Conservation (phyloP, 176 grass and related monocot species). For the Oropetium thomaeum region DNA sequence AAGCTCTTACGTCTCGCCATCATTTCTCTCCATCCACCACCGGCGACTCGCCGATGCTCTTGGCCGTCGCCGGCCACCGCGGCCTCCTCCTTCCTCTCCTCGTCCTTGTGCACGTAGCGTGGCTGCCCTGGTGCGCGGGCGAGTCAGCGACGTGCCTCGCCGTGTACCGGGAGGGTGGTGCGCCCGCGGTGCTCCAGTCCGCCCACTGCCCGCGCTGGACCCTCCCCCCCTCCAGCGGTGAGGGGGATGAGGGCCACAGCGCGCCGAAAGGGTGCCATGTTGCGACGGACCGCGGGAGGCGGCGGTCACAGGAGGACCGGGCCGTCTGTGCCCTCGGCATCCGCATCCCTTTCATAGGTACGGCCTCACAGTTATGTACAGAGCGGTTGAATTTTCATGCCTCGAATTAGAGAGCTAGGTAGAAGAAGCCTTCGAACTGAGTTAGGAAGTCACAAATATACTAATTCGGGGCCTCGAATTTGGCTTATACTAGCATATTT, state of each 20-base stretch:
- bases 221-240: slow-evolving; percentile 35
- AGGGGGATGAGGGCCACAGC: neutral
- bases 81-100: neutral
- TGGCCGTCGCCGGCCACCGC: slow-evolving; percentile 10
- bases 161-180: slow-evolving; percentile 80
- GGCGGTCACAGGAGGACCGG: slow-evolving; percentile 82
- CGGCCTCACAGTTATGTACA: neutral
- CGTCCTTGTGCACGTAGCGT: neutral
- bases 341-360: slow-evolving; percentile 84
- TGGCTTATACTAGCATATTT: no score
- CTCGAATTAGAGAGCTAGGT: neutral
- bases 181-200: slow-evolving; percentile 83
- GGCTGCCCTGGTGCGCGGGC: slow-evolving; percentile 25
- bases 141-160: slow-evolving; percentile 73
- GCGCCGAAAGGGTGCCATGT: slow-evolving; percentile 51
- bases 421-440: neutral
- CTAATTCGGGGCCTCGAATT: no score
- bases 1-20: neutral
- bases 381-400: neutral
- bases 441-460: neutral
- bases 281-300: slow-evolving; percentile 53
- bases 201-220: slow-evolving; percentile 82
- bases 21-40: neutral
- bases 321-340: slow-evolving; percentile 74
- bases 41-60: slow-evolving; percentile 30